Conservation (phyloP, 192 early-diverging fungal genomes). For the Coemansia sp. region DNA sequence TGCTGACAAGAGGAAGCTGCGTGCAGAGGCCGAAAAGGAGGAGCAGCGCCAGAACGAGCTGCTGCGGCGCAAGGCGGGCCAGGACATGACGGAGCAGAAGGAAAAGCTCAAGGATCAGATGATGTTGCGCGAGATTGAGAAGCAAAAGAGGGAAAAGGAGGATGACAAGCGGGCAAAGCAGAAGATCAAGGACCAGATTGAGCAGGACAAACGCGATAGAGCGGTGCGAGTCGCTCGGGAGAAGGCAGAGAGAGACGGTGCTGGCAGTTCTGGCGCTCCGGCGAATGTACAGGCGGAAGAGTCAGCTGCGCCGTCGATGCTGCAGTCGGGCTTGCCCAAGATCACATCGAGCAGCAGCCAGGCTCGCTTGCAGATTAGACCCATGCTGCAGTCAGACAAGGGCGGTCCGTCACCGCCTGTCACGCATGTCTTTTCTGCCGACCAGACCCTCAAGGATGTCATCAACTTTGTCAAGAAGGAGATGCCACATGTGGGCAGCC, state of each 20-base stretch:
- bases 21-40: constrained; percentile 56
- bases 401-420: constrained; percentile 46
- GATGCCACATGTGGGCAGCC: constrained; percentile 17
- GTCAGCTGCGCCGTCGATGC: constrained; percentile 12
- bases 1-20: constrained; percentile 54
- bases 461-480: constrained; percentile 51
- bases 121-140: constrained; percentile 58
- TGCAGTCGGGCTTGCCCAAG: constrained; percentile 24
- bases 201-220: constrained; percentile 65
- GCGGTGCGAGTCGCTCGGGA: constrained; percentile 45
- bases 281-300: not conserved
- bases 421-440: constrained; percentile 58
- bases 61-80: constrained; percentile 56
- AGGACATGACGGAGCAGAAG: constrained; percentile 57
- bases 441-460: constrained; percentile 57
- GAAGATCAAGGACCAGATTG: constrained; percentile 63
- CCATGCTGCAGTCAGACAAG: constrained; percentile 29
- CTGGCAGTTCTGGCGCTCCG: not conserved
- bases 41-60: constrained; percentile 61
- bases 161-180: constrained; percentile 61
- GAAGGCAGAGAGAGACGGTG: constrained; percentile 34
- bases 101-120: constrained; percentile 59
- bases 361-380: constrained; percentile 66
- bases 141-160: constrained; percentile 62
- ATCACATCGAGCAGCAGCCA: constrained; percentile 39